These are phyloP conservation scores for Trichoderma sp. DNA, from an alignment of 2,329 filamentous ascomycete species.

Conservation along the genomic window DNA sequence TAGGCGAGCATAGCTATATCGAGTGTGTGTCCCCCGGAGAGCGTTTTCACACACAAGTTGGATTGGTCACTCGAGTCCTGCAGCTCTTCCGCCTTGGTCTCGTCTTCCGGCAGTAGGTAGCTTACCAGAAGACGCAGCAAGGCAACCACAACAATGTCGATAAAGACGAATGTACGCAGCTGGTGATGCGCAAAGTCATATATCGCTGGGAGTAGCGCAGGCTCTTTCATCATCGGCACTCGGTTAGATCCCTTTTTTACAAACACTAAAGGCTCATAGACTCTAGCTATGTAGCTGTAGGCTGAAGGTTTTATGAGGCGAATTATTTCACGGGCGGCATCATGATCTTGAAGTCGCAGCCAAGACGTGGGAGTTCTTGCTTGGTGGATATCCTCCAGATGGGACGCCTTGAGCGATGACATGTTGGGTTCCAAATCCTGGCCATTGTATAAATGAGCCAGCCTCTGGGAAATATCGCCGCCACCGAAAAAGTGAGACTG, in stretches of 20 bases:
- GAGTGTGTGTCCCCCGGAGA: conserved; percentile 63
- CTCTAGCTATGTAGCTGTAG: conserved; percentile 69
- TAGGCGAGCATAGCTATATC: conserved; percentile 66
- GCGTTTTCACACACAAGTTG: conserved; percentile 57
- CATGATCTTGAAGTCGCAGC: conserved; percentile 74
- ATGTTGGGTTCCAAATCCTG: conserved; percentile 22
- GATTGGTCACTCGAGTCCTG: conserved; percentile 45
- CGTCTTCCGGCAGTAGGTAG: conserved; percentile 68
- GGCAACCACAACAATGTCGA: conserved; percentile 61
- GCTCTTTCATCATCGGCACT: conserved; percentile 48
- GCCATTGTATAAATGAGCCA: conserved; percentile 28
- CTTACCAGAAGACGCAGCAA: conserved; percentile 70
- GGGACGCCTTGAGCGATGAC: conserved; percentile 37
- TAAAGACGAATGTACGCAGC: conserved; percentile 57
- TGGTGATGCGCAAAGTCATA: conserved; percentile 68
- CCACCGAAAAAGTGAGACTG: conserved; percentile 77
- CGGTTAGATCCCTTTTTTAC: conserved; percentile 68
- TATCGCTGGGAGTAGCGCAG: conserved; percentile 37
- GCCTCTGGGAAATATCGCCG: conserved; percentile 41
- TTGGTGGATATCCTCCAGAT: conserved; percentile 65
- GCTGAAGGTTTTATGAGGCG: conserved; percentile 69
- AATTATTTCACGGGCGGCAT: conserved; percentile 74
- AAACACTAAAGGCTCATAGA: conserved; percentile 73
- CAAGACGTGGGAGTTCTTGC: conserved; percentile 74
- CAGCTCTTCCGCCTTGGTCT: conserved; percentile 45